These are phyloP conservation scores for Aquilaria sinensis DNA, from an alignment of 345 rosid genomes.

Conservation along the genomic window DNA sequence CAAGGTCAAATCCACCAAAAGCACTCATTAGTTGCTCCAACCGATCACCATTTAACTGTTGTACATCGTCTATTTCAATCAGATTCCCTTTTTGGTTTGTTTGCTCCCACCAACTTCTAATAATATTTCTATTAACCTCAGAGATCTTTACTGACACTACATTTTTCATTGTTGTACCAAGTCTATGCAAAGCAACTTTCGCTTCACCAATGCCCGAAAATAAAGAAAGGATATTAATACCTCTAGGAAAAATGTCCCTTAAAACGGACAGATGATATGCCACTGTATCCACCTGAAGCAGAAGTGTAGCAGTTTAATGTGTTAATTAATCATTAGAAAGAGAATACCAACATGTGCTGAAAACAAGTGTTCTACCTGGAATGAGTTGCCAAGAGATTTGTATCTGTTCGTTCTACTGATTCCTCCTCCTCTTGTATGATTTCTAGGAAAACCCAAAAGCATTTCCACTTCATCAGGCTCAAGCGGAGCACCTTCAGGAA, in stretches of 20 bases:
- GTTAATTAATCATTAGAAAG: background rate
- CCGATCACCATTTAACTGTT: constrained; percentile 31
- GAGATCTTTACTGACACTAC: constrained; percentile 79
- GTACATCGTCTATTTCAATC: constrained; percentile 50
- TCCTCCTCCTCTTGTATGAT: constrained; percentile 97
- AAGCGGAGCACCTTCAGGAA: constrained; percentile 75
- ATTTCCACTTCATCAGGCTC: constrained; percentile 89
- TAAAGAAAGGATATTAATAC: constrained; percentile 70
- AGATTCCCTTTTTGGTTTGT: constrained; percentile 74
- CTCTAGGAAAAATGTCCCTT: constrained; percentile 53
- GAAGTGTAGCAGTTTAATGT: background rate
- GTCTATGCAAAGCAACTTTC: constrained; percentile 81
- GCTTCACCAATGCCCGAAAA: constrained; percentile 97
- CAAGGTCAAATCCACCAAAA: constrained; percentile 78
- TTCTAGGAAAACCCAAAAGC: constrained; percentile 84
- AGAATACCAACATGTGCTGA: too few relatives aligned
- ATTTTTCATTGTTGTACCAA: constrained; percentile 51
- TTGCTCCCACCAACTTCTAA: constrained; percentile 84
- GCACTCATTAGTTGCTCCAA: constrained; percentile 40
- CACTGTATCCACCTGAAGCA: constrained; percentile 81
- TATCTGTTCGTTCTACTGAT: constrained; percentile 73
- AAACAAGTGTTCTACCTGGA: constrained; percentile 40
- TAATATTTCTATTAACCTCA: constrained; percentile 47
- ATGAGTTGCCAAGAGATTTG: constrained; percentile 93
- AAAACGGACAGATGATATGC: constrained; percentile 79